Evolutionary conservation across 805 yeast species (phyloP).

Genomic region (Spathaspora girioi): DNA sequence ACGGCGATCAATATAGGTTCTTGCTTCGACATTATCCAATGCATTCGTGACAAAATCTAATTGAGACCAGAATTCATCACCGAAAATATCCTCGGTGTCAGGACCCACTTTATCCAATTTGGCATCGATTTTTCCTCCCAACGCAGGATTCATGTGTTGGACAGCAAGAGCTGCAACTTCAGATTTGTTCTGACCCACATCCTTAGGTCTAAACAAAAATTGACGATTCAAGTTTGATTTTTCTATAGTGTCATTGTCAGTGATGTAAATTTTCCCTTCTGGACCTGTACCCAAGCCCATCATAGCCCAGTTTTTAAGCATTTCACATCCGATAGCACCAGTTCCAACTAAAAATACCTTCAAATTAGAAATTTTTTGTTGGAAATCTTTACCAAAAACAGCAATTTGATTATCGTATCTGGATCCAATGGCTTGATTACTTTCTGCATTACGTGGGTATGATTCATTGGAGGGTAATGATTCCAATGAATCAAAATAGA

Average conservation of each 20-base stretch:
- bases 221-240: constrained; percentile 95
- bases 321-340: constrained; percentile 99
- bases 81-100: constrained; percentile 84
- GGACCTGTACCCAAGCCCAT: constrained; percentile 94
- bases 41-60: constrained; percentile 95
- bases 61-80: constrained; percentile 79
- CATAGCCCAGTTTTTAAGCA: constrained; percentile 97
- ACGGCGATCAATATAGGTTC: constrained; percentile 95
- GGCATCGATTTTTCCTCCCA: constrained; percentile 71
- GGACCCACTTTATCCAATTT: constrained; percentile 86
- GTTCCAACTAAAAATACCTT: constrained; percentile 91
- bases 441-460: constrained; percentile 62
- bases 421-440: constrained; percentile 70
- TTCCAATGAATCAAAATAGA: constrained; percentile 93
- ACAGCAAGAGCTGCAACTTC: constrained; percentile 89
- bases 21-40: constrained; percentile 94
- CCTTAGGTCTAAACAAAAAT: constrained; percentile 89
- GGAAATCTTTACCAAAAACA: constrained; percentile 80
- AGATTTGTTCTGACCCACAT: constrained; percentile 88
- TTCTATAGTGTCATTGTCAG: constrained; percentile 95
- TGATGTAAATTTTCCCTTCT: constrained; percentile 75
- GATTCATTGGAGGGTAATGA: constrained; percentile 65
- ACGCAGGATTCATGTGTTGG: constrained; percentile 77
- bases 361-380: constrained; percentile 67
- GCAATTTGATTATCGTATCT: constrained; percentile 96